Base-by-base conservation (phyloP, 2,329 filamentous ascomycete species). In the Grosmannia clavigera region DNA sequence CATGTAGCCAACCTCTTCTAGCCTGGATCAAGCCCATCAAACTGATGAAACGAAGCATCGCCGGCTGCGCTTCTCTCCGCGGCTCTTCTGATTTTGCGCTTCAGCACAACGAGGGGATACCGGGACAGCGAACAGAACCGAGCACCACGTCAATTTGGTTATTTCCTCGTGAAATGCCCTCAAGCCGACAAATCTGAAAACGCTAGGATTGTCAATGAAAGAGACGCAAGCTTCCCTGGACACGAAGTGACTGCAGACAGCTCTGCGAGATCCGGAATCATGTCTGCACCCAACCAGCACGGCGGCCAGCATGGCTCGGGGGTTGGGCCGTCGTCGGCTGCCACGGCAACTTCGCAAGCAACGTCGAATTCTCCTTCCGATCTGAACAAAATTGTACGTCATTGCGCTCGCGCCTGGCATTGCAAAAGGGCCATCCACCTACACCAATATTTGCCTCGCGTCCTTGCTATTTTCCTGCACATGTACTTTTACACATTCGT, bases 311-410 rank as follows among this genome's bases (percentile, higher is more conserved):
- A 66, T 53, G 64, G 65, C 35, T 57, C 65, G 22, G 62, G 65
- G 22, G 63, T 50, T 5, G 58, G 60, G 11, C 22, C 56, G 25
- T 31, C 69, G 60, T 58, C 65, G 60, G 55, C 65, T 6, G 63
- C 65, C 31, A 51, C 67, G 19, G 31, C 25, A 11, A 51, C 54
- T 2, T 38, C 64, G 5, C 61, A 61, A 12, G 68, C 75, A 22
- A 65, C 73, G 5, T 63, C 74, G 2, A 67, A 73, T 25, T 71
- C 75, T 11, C 85, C 90, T 74, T 90, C 87, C 2, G 90, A 96
- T 69, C 74, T 96, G 1, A 97, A 97, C 68, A 91, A 96, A 67
- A 97, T 97, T 73, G 92, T 96, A 81, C 81, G 92, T 76, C 35
- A 14, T 54, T 57, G 50, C 16, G 43, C 55, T 31, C 10, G 14